Evolutionary conservation across 1,284 basidiomycete species (phyloP), one percentile per base, ranked within the genome.

Genomic region (Baeospora myosura): DNA sequence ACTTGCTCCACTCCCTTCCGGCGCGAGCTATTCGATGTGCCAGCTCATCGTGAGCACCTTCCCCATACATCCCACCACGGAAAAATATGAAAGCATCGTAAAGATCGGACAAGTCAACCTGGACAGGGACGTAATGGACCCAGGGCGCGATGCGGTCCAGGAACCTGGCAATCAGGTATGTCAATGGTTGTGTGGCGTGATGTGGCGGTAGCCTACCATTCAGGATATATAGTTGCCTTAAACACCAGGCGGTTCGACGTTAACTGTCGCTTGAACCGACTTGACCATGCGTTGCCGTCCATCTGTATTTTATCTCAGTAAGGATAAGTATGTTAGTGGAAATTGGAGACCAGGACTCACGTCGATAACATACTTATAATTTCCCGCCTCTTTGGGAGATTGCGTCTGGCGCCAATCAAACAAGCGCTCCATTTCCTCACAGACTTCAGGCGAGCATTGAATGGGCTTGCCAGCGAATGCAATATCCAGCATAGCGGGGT

Each of bases 201-300:
- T 53, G 36, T 22, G 50, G 46, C 17, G 50, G 17, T 12, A 41
- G 3, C 21, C 60, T 46, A 79, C 78, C 78, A 83, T 58, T 82
- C 79, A 0, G 76, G 78, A 49, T 78, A 82, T 24, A 76, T 65
- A 0, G 78, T 82, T 4, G 72, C 61, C 55, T 82, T 83, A 55
- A 83, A 74, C 5, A 84, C 61, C 25, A 82, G 60, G 2, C 78
- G 69, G 40, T 79, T 78, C 20, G 74, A 71, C 18, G 73, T 72
- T 49, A 86, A 73, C 5, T 83, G 64, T 0, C 78, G 64, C 48
- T 81, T 79, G 59, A 84, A 85, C 1, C 82, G 71, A 22, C 76
- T 71, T 6, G 75, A 80, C 80, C 81, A 84, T 1, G 76, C 81
- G 49, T 84, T 81, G 2, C 81, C 81, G 49, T 84, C 78, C 3